These are phyloP conservation scores for Nicotiana undulata DNA, from an alignment of 257 asterid genomes.

Conservation along the genomic window DNA sequence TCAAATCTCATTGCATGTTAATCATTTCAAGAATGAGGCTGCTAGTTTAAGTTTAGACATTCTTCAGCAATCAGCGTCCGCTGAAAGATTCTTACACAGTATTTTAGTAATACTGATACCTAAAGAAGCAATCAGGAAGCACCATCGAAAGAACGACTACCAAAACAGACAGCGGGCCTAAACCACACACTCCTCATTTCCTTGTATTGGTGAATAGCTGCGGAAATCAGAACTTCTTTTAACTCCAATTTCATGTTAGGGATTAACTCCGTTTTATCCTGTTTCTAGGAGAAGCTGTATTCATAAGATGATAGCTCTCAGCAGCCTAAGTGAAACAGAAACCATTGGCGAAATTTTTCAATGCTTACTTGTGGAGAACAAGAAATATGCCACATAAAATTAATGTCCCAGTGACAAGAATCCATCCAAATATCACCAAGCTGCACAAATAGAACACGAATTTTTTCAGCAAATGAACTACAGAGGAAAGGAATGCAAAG, in stretches of 20 bases:
- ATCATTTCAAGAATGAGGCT: neutral
- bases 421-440: slow-evolving; percentile 32
- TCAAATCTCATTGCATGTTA: neutral
- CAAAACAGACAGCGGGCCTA: too few species aligned
- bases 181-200: too few species aligned
- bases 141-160: too few species aligned
- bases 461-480: neutral
- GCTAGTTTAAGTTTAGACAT: neutral
- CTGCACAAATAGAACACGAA: slow-evolving; percentile 10
- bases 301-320: neutral
- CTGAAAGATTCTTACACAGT: neutral
- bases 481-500: neutral
- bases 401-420: slow-evolving; percentile 30
- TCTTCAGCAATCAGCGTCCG: neutral
- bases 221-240: too few species aligned
- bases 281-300: neutral
- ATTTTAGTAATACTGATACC: neutral
- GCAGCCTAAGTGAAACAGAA: neutral
- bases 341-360: neutral
- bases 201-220: too few species aligned
- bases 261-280: neutral
- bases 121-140: neutral
- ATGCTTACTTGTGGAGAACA: slow-evolving; percentile 28
- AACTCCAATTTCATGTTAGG: neutral
- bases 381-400: slow-evolving; percentile 26